Evolutionary conservation across 164 flowering plant genomes (phyloP), one percentile per base, ranked within the genome.

Genomic region (Annona cherimola): DNA sequence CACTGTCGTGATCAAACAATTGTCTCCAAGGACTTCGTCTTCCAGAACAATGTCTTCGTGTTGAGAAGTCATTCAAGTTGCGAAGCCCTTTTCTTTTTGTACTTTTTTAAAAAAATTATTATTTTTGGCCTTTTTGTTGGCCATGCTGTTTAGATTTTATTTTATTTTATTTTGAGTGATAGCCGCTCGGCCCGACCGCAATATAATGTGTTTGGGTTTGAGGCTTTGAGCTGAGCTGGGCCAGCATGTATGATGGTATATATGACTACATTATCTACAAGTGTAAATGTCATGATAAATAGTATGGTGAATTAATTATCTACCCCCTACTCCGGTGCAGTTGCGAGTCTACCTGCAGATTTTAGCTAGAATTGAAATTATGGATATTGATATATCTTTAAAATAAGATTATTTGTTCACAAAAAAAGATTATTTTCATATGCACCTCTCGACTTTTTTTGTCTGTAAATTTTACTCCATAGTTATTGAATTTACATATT

Each of bases 11-110:
- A 50, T 88, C 66, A 90, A 84, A 76, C 87, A 86, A 16, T 60
- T 64, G 1, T 69, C 84, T 0, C 90, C 88, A 6, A 83, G 91
- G 80, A 83, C 84, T 41, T 89, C 94, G 42, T 72, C 74, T n/a
- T 63, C 79, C 20, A 79, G 76, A 2, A 14, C 42, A n/a, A 42
- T 57, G 4, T 79, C 74, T 54, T 73, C 81, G 0, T 75, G 66
- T 69, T 74, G 60, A 62, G 45, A 26, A 26, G 35, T 26, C 35
- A 26, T 26, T 26, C 35, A 26, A 26, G 35, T 20, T 4, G 6
- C 5, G n/a, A 9, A 7, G 14, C 6, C 19, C 64, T 19, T 44
- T 14, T 6, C 42, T 55, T 5, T 54, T 40, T 6, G 20, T 4
- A 3, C 40, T 4, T 9, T 63, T 9, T 11, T 65, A 5, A 1